Base-by-base conservation (phyloP, 2,329 filamentous ascomycete species). In the Monosporascus ibericus region DNA sequence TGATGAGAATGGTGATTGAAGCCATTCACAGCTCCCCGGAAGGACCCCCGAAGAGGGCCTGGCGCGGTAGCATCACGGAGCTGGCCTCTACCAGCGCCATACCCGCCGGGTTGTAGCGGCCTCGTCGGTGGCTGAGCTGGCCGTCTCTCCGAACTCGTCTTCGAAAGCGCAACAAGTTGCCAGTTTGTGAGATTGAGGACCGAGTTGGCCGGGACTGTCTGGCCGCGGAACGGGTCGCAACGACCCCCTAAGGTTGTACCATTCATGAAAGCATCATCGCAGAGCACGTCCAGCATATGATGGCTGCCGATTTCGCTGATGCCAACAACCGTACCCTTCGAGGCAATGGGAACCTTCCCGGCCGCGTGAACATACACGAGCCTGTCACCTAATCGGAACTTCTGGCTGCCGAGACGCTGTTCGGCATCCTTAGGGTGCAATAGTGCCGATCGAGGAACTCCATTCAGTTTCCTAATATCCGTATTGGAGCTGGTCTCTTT, bases 361-460 rank as follows among this genome's bases (percentile, higher is more conserved):
- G 92, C 90, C 60, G 92, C 89, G 63, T 92, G 88, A 8, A 92
- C 90, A 68, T 96, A 99, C 40, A 95, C 89, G 24, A 99, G 83
- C 22, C 95, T 87, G 69, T 99, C 92, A 50, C 94, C 94, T 34
- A 99, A 80, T 51, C 72, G 71, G 70, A 96, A 99, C 20, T 71
- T 79, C 69, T 99, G 95, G 67, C 88, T 87, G 52, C 89, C 86
- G 40, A 97, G 82, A 50, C 92, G 86, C 67, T 96, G 89, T 69
- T 96, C 92, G n/a, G 92, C 92, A 71, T 99, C 94, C 1, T 86
- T 81, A n/a, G 95, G 95, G 66, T 95, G 95, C 64, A 99, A 78
- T 18, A 99, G 76, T 8, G 91, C 94, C 60, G 86, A 86, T 49
- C 95, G 85, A 48, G 94, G 94, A 44, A 96, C 90, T 51, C 85